Evolutionary conservation across 2,329 filamentous ascomycete species (phyloP), one percentile per base, ranked within the genome.

Genomic region (Pseudocercospora cruenta): DNA sequence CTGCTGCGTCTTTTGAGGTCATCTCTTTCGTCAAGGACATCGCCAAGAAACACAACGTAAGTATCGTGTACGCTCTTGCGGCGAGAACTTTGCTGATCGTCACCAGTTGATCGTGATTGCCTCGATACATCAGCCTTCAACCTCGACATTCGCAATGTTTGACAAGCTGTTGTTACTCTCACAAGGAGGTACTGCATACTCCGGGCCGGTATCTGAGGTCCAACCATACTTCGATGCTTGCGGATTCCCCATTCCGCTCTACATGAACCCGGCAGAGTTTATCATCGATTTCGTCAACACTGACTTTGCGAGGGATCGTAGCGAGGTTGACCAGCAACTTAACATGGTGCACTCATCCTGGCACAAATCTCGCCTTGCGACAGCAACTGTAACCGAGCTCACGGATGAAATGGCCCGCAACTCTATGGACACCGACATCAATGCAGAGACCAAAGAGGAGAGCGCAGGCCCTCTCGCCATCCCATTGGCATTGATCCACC

Each of bases 91-190:
- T 26, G 24, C 51, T 55, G 26, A 55, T 22, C 12, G 7, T 6
- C 10, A 6, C 21, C 66, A 90, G 87, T 82, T 95, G 66, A 87
- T 95, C 65, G 87, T 95, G 31, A 88, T 96, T 66, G 90, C 90
- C 3, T 92, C 90, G 45, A 95, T 96, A 67, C 93, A 96, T 76
- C 93, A 96, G 75, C 93, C 93, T 0, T 94, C 91, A 0, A 91
- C 91, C 0, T 85, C 88, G 0, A 94, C 91, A 0, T 96, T 93
- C 72, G 85, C 90, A 68, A 85, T 93, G 12, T 96, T 96, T 71
- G 92, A 96, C 76, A 92, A 91, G 75, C 81, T 96, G 0, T 81
- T 92, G 43, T 84, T 96, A 1, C 83, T 96, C 0, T 93, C 91
- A 0, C 81, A 81, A 2, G 92, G 92, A 19, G 86, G 84, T 63